A percentile compares a stretch with the other conserved stretches of the same genome.
Conservation (phyloP, 768 basidiomycete genomes). For the Kwoniella bestiolae region DNA sequence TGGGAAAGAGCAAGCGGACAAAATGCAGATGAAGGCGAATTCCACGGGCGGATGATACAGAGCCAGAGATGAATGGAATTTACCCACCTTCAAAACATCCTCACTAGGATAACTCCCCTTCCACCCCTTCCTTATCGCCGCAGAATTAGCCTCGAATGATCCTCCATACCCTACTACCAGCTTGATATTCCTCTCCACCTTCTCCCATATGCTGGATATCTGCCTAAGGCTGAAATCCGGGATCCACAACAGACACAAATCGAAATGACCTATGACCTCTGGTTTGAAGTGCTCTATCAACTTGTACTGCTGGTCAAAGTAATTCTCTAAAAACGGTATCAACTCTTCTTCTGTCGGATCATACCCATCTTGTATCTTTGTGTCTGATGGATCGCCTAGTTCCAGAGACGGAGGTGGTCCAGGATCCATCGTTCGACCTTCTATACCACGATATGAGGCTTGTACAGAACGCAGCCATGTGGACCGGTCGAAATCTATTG, state of each 20-base stretch:
- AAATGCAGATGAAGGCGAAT: background rate
- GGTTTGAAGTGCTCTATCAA: slow-evolving; percentile 74
- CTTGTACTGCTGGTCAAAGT: slow-evolving; percentile 83
- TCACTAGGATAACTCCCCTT: slow-evolving; percentile 75
- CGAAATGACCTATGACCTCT: slow-evolving; percentile 89
- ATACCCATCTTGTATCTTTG: slow-evolving; percentile 56
- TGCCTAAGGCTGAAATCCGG: slow-evolving; percentile 65
- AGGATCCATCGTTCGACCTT: slow-evolving; percentile 28
- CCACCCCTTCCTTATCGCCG: slow-evolving; percentile 93
- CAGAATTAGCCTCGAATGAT: slow-evolving; percentile 89
- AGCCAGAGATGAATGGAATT: too few relatives aligned
- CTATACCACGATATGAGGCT: background rate
- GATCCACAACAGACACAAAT: slow-evolving; percentile 84
- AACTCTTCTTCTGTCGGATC: slow-evolving; percentile 8
- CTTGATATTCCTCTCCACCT: slow-evolving; percentile 73
- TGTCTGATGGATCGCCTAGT: slow-evolving; percentile 3
- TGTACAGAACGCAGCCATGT: slow-evolving; percentile 63
- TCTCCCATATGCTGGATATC: slow-evolving; percentile 62
- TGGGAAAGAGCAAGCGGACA: background rate
- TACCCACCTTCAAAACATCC: slow-evolving; percentile 73
- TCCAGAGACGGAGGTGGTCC: slow-evolving; percentile 16
- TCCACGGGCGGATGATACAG: too few relatives aligned
- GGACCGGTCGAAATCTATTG: slow-evolving; percentile 85
- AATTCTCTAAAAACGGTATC: slow-evolving; percentile 59
- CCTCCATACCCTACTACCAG: slow-evolving; percentile 80